Evolutionary conservation across 1,284 basidiomycete genomes (phyloP).

Genomic region (Rhodotorula sp.): DNA sequence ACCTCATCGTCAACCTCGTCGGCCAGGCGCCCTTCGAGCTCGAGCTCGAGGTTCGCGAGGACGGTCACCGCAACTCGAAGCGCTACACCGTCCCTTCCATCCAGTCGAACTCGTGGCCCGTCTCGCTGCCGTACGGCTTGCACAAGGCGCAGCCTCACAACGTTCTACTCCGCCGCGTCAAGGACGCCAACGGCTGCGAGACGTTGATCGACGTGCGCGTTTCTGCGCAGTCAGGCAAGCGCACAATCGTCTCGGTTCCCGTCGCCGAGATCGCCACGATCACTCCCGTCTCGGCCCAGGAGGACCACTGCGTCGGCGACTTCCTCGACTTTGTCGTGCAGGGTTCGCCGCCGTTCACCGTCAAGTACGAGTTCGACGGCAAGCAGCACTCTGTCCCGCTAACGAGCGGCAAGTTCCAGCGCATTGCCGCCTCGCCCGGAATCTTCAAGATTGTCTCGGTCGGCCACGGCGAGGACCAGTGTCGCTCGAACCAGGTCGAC

Average conservation of each 20-base stretch:
- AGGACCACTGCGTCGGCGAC: slow-evolving; percentile 88
- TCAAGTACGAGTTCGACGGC: slow-evolving; percentile 82
- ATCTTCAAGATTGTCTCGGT: slow-evolving; percentile 79
- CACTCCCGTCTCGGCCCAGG: slow-evolving; percentile 71
- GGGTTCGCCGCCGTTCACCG: slow-evolving; percentile 92
- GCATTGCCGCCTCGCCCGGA: slow-evolving; percentile 76
- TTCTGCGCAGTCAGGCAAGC: slow-evolving; percentile 28
- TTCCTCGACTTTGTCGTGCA: slow-evolving; percentile 87
- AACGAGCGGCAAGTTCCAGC: slow-evolving; percentile 74
- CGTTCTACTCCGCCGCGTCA: slow-evolving; percentile 69
- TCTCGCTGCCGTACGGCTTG: slow-evolving; percentile 74
- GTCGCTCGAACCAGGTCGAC: slow-evolving; percentile 60
- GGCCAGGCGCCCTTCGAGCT: slow-evolving; percentile 88
- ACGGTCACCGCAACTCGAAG: slow-evolving; percentile 63
- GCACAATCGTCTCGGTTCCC: slow-evolving; percentile 68
- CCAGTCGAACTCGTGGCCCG: slow-evolving; percentile 65
- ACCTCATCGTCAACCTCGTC: slow-evolving; percentile 60
- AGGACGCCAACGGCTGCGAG: slow-evolving; percentile 75
- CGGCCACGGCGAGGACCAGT: slow-evolving; percentile 62
- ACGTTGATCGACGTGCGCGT: slow-evolving; percentile 54
- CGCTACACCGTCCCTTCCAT: slow-evolving; percentile 58
- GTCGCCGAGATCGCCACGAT: slow-evolving; percentile 94
- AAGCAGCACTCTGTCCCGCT: slow-evolving; percentile 72
- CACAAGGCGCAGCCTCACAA: slow-evolving; percentile 75
- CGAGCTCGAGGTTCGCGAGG: slow-evolving; percentile 70